phyloP scores from a whole-genome alignment of 805 yeast species.

The Kuraishia borneana region DNA sequence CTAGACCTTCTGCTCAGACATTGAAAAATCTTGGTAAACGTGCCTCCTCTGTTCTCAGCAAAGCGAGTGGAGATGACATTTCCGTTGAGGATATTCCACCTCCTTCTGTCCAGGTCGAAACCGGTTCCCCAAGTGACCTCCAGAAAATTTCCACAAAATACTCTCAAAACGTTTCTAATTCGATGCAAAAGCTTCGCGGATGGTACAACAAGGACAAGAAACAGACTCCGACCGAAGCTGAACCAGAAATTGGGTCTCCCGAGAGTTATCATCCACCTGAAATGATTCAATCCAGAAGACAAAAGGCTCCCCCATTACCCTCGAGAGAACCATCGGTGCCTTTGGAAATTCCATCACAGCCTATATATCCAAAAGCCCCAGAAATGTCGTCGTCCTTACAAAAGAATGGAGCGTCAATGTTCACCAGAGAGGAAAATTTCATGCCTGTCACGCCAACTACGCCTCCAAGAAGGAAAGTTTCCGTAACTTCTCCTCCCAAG shows the following conservation, averaged over 20 bases:
- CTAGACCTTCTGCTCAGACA: conserved; percentile 4
- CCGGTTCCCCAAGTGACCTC: not conserved
- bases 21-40: conserved; percentile 5
- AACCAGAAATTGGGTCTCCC: conserved; percentile 5
- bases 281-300: conserved; percentile 52
- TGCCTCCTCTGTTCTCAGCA: conserved; percentile 5
- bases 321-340: conserved; percentile 4
- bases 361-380: conserved; percentile 5
- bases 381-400: not conserved
- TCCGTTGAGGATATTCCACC: conserved; percentile 10
- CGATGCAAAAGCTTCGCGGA: conserved; percentile 51
- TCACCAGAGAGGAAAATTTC: not conserved
- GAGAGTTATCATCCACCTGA: conserved; percentile 37
- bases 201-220: conserved; percentile 51
- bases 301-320: conserved; percentile 5
- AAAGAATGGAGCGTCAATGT: not conserved
- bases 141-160: conserved; percentile 5
- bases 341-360: too few species aligned
- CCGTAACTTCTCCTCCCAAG: too few species aligned
- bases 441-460: too few species aligned
- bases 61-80: conserved; percentile 12
- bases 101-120: conserved; percentile 11
- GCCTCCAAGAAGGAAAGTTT: too few species aligned
- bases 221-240: conserved; percentile 4
- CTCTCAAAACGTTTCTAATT: conserved; percentile 21